Conservation (phyloP, 2,329 filamentous ascomycete species). For the Colletotrichum sp. region DNA sequence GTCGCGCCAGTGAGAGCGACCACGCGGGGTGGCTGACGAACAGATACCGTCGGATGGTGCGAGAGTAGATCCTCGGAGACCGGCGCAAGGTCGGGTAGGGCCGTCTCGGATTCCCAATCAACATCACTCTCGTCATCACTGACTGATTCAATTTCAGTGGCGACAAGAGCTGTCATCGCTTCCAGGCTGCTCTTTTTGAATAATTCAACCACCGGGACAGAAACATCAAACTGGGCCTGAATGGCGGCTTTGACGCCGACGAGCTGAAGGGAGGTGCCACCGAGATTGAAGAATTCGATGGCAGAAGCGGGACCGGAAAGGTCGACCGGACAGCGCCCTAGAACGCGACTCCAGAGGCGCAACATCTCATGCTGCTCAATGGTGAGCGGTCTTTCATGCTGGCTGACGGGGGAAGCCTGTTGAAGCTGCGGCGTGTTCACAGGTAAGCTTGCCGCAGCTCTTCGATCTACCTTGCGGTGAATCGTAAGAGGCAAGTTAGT, state of each 20-base stretch:
- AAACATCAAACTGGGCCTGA: background rate
- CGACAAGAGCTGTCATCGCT: background rate
- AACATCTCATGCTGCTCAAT: background rate
- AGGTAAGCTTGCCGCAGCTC: background rate
- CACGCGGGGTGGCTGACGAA: background rate
- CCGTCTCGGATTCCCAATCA: background rate
- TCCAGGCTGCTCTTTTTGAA: background rate
- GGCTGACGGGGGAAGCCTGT: too few relatives aligned
- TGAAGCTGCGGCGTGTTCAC: background rate
- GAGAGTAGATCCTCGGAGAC: background rate
- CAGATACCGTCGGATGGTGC: background rate
- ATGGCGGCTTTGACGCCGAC: background rate
- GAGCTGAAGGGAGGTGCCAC: background rate
- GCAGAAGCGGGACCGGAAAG: background rate
- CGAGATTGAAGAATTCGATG: background rate
- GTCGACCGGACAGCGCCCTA: background rate
- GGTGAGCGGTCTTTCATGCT: background rate
- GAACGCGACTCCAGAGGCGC: background rate
- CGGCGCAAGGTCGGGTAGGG: background rate
- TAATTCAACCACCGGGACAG: background rate
- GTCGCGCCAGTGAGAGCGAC: slow-evolving; percentile 21
- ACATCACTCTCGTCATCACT: background rate
- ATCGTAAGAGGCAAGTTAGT: background rate
- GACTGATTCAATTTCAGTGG: background rate
- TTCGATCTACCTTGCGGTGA: background rate